These are phyloP conservation scores for Alternaria consortialis DNA, from an alignment of 2,329 filamentous ascomycete species.

Conservation along the genomic window DNA sequence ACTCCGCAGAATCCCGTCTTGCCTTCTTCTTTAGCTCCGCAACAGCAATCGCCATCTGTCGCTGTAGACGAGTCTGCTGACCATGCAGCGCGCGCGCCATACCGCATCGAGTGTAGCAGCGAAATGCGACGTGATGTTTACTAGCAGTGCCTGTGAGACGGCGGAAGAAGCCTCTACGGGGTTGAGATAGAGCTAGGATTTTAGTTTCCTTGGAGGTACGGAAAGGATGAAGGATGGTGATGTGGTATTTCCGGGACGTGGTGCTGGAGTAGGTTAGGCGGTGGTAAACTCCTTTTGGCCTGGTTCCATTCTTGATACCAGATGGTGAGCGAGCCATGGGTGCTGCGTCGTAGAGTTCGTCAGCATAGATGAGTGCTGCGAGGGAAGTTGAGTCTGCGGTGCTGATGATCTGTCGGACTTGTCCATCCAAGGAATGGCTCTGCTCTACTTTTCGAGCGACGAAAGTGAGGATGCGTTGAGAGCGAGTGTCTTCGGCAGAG, in stretches of 20 bases:
- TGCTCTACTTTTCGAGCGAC: background rate
- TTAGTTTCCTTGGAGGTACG: background rate
- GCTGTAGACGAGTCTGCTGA: background rate
- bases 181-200: background rate
- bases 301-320: background rate
- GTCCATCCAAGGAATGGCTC: background rate
- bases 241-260: background rate
- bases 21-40: background rate
- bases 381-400: background rate
- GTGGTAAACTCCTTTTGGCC: background rate
- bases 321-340: background rate
- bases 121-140: background rate
- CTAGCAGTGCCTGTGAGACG: background rate
- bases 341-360: background rate
- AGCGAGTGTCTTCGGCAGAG: background rate
- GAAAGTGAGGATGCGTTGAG: background rate
- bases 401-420: background rate
- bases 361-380: background rate
- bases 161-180: background rate
- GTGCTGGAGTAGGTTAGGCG: background rate
- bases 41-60: constrained; percentile 1
- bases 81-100: constrained; percentile 1
- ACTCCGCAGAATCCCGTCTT: constrained; percentile 6
- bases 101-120: background rate
- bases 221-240: background rate